A percentile compares a stretch with the other conserved stretches of the same genome.
These are phyloP conservation scores for Miscanthus lutarioriparius DNA, from an alignment of 176 grass and related monocot genomes.

Conservation along the genomic window DNA sequence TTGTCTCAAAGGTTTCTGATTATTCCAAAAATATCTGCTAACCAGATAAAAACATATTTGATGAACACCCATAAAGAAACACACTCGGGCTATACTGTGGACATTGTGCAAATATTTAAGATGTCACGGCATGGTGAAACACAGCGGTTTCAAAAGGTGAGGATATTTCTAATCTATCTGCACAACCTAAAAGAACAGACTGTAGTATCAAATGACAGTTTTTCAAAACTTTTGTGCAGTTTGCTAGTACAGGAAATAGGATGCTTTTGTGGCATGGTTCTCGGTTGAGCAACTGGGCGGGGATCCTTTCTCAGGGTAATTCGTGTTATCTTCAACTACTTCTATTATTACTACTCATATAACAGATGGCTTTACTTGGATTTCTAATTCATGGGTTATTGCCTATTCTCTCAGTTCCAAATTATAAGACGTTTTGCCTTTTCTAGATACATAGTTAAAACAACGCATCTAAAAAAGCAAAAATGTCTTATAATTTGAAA, in stretches of 20 bases:
- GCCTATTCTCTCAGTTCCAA: not conserved
- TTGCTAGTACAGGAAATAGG: conserved; percentile 69
- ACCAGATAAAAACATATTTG: conserved; percentile 86
- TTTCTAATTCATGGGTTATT: conserved; percentile 19
- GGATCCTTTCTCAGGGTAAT: conserved; percentile 89
- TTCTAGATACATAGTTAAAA: no score
- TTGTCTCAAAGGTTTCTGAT: conserved; percentile 5
- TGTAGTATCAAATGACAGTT: conserved; percentile 4
- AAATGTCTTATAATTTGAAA: no score
- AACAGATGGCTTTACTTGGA: conserved; percentile 1
- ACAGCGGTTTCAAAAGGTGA: conserved; percentile 68
- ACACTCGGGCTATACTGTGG: conserved; percentile 66
- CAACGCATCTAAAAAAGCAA: no score
- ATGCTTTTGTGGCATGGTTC: conserved; percentile 99
- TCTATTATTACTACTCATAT: not conserved
- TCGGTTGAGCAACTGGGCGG: conserved; percentile 87
- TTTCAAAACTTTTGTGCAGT: conserved; percentile 46
- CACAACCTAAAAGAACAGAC: conserved; percentile 4
- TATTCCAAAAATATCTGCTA: not conserved
- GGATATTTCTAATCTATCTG: conserved; percentile 26
- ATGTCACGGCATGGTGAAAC: conserved; percentile 69
- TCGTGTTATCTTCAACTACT: conserved; percentile 4
- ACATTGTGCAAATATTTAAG: conserved; percentile 80
- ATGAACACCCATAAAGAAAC: conserved; percentile 76
- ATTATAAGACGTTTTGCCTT: no score